Evolutionary conservation across 202 grass and related monocot genomes (phyloP).

Genomic region (Elaeis oleifera): DNA sequence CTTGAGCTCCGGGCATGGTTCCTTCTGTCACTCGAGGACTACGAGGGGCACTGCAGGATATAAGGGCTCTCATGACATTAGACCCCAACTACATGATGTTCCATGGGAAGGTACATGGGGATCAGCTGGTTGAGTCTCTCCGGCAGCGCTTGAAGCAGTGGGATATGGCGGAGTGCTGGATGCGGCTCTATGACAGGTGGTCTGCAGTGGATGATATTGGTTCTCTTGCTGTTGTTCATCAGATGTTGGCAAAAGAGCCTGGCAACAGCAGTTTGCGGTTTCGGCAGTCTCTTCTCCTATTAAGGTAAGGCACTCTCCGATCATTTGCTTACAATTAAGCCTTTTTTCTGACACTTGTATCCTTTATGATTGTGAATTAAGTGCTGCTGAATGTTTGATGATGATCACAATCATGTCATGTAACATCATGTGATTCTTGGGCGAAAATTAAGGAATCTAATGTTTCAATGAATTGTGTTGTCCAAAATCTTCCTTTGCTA

Average conservation of each 20-base stretch:
- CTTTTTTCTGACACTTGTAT: too few species aligned
- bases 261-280: slow-evolving; percentile 86
- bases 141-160: slow-evolving; percentile 56
- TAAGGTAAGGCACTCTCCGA: slow-evolving; percentile 35
- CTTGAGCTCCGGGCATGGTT: slow-evolving; percentile 92
- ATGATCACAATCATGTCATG: too few species aligned
- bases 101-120: slow-evolving; percentile 74
- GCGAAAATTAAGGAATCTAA: too few species aligned
- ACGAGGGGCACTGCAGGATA: slow-evolving; percentile 60
- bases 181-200: slow-evolving; percentile 94
- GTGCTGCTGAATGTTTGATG: too few species aligned
- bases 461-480: too few species aligned
- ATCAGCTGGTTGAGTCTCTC: slow-evolving; percentile 71
- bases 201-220: slow-evolving; percentile 85
- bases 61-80: slow-evolving; percentile 63
- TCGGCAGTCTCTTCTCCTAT: slow-evolving; percentile 76
- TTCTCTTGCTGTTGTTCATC: slow-evolving; percentile 79
- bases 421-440: too few species aligned
- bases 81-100: slow-evolving; percentile 83
- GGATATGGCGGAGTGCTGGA: slow-evolving; percentile 98
- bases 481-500: too few species aligned
- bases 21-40: slow-evolving; percentile 53
- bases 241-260: slow-evolving; percentile 84
- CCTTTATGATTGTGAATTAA: too few species aligned
- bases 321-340: neutral